These are phyloP conservation scores for Boletus reticuloceps DNA, from an alignment of 768 basidiomycete species.

Conservation along the genomic window DNA sequence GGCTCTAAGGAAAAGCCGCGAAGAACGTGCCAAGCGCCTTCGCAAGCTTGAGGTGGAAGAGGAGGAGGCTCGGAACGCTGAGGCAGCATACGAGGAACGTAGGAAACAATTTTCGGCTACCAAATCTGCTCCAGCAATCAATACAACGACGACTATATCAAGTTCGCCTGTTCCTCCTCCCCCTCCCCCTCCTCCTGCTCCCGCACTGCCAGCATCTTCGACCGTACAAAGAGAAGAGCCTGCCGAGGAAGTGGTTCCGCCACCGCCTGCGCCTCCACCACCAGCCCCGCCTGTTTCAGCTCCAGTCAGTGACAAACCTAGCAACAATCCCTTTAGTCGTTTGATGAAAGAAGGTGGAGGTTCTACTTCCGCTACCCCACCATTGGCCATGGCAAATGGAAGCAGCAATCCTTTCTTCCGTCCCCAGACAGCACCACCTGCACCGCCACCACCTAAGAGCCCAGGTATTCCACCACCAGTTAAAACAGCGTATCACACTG, in stretches of 20 bases:
- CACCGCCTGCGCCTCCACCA: slow-evolving; percentile 29
- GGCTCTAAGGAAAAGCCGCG: slow-evolving; percentile 65
- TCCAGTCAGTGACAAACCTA: slow-evolving; percentile 45
- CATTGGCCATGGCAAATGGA: slow-evolving; percentile 36
- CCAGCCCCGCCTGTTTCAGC: slow-evolving; percentile 27
- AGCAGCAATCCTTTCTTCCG: slow-evolving; percentile 78
- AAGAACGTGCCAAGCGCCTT: slow-evolving; percentile 67
- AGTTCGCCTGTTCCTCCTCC: slow-evolving; percentile 39
- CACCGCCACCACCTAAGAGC: slow-evolving; percentile 37
- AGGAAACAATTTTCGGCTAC: slow-evolving; percentile 37
- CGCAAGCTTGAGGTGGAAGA: slow-evolving; percentile 64
- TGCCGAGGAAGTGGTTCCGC: slow-evolving; percentile 26
- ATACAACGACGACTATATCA: slow-evolving; percentile 22
- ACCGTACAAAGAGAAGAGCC: slow-evolving; percentile 10
- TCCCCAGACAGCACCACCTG: slow-evolving; percentile 40
- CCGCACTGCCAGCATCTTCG: slow-evolving; percentile 27
- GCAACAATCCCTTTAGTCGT: slow-evolving; percentile 80
- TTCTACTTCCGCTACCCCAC: slow-evolving; percentile 21
- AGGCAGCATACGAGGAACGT: slow-evolving; percentile 38
- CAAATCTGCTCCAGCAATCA: slow-evolving; percentile 32
- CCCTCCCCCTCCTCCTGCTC: slow-evolving; percentile 18
- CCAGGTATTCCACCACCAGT: slow-evolving; percentile 42
- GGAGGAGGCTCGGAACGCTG: slow-evolving; percentile 51
- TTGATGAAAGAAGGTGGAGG: slow-evolving; percentile 50
- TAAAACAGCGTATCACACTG: slow-evolving; percentile 61